These are phyloP conservation scores for Tuber brumale DNA, from an alignment of 495 filamentous ascomycete genomes.

Conservation along the genomic window DNA sequence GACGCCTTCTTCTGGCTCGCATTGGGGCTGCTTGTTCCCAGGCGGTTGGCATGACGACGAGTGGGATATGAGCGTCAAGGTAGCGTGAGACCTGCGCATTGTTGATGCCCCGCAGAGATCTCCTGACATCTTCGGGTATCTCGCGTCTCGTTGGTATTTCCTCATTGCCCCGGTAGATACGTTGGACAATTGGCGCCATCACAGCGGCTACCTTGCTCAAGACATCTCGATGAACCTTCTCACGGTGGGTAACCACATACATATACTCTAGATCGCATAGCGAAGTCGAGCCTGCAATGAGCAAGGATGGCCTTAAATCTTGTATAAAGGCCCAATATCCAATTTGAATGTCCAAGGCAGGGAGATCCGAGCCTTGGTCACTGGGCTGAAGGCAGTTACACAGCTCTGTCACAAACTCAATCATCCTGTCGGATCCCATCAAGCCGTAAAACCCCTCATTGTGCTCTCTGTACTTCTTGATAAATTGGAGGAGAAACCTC, in stretches of 20 bases:
- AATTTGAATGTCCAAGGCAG: neutral
- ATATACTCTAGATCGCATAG: neutral
- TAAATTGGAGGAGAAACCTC: neutral
- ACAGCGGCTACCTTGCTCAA: neutral
- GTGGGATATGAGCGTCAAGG: neutral
- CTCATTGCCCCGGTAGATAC: neutral
- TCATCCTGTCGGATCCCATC: neutral
- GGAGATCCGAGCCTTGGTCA: neutral
- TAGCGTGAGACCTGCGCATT: neutral
- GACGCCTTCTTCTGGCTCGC: rapidly evolving
- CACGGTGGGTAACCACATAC: neutral
- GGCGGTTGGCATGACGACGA: neutral
- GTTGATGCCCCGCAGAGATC: neutral
- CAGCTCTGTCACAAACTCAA: neutral
- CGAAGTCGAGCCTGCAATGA: neutral
- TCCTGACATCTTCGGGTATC: neutral
- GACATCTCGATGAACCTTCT: neutral
- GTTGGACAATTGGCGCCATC: neutral
- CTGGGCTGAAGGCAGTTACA: neutral
- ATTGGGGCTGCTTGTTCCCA: neutral
- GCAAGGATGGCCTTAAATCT: neutral
- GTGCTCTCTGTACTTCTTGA: neutral
- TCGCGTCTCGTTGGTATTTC: neutral
- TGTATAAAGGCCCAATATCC: neutral
- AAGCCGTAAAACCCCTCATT: neutral